Conservation (phyloP, 257 asterid genomes). For the Nicotiana knightiana region DNA sequence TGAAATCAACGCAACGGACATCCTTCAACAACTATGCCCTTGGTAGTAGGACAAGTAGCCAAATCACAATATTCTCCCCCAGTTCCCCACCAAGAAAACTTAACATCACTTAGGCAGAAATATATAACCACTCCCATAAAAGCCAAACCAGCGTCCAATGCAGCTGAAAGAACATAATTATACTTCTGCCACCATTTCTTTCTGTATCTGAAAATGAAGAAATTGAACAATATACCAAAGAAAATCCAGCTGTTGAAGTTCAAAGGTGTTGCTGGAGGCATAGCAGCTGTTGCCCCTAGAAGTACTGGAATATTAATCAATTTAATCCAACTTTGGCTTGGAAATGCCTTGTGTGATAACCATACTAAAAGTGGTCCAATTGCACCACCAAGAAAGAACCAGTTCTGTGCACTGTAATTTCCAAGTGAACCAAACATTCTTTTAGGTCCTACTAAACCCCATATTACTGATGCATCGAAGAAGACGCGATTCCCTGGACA, state of each 20-base stretch:
- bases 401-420: not conserved
- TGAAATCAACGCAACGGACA: not conserved
- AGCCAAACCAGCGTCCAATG: conserved; percentile 12
- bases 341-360: conserved; percentile 3
- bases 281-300: conserved; percentile 1
- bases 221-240: not conserved
- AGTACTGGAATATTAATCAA: conserved; percentile 6
- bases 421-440: conserved; percentile 9
- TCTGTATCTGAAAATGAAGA: not conserved
- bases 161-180: conserved; percentile 7
- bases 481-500: conserved; percentile 11
- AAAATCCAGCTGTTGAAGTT: conserved; percentile 12
- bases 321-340: conserved; percentile 10
- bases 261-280: conserved; percentile 16
- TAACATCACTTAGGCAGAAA: not conserved
- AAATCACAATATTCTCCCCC: conserved; percentile 5
- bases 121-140: conserved; percentile 12
- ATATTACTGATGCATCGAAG: conserved; percentile 14
- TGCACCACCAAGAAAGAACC: conserved; percentile 10
- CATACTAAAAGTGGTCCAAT: not conserved
- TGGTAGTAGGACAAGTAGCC: conserved; percentile 4
- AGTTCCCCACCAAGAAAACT: not conserved
- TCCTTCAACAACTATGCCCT: not conserved
- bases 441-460: conserved; percentile 15
- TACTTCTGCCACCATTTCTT: conserved; percentile 3